Evolutionary conservation across 306 rosid genomes (phyloP), one percentile per base, ranked within the genome.

Genomic region (Gastrolobium bilobum): DNA sequence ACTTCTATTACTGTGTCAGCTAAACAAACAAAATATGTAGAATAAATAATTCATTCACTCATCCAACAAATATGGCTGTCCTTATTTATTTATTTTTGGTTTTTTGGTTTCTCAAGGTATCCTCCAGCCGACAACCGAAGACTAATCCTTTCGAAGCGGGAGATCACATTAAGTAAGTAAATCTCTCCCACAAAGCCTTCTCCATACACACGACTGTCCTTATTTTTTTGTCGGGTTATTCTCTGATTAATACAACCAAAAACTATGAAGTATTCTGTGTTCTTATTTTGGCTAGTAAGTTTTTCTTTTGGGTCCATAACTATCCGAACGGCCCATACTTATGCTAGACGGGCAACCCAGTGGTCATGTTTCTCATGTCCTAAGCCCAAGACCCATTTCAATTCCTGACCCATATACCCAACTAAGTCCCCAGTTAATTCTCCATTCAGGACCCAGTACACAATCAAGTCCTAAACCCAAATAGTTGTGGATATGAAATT

Each of bases 31-130:
- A 20, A 10, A 53, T 39, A 5, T 13, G 3, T 44, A 5, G 15
- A 75, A 29, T 60, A 60, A 61, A 60, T 42, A 57, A 73, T 73
- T 65, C 6, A 30, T 60, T 60, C 47, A 4, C 71, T 62, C 15
- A 62, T 75, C 62, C 71, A 47, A 61, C 38, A 46, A 11, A 59
- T 7, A 60, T 44, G 48, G 47, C 44, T 74, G 58, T 43, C 48
- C 26, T n/a, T 52, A 38, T 8, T 15, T 37, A n/a, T n/a, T n/a
- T n/a, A n/a, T n/a, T n/a, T n/a, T n/a, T n/a, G n/a, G n/a, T n/a
- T n/a, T n/a, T n/a, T n/a, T n/a, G n/a, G n/a, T n/a, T n/a, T n/a
- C n/a, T n/a, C n/a, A n/a, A n/a, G n/a, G n/a, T n/a, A n/a, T n/a
- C n/a, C n/a, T n/a, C n/a, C n/a, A n/a, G n/a, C n/a, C n/a, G n/a